phyloP scores from a whole-genome alignment of 2,329 filamentous ascomycete species.

The Metarhizium rileyi region DNA sequence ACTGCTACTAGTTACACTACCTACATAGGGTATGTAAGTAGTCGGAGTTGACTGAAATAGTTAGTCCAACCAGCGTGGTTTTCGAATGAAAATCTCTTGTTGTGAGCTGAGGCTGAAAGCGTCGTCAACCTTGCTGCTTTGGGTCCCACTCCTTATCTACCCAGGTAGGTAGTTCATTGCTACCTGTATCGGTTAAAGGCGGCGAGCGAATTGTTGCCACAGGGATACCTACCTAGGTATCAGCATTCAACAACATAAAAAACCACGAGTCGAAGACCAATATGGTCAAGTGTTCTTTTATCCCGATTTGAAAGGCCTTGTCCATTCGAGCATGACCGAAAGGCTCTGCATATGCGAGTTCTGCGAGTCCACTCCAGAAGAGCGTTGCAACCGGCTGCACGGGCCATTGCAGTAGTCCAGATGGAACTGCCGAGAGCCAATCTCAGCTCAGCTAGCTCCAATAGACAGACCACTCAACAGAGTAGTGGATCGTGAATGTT shows the following conservation, averaged over 20 bases:
- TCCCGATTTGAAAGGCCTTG: too few species aligned
- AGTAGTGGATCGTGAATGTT: constrained; percentile 2
- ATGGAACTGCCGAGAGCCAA: neutral
- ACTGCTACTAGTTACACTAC: too few species aligned
- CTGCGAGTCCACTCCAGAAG: neutral
- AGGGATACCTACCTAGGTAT: too few species aligned
- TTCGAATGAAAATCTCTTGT: neutral
- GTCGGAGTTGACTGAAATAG: too few species aligned
- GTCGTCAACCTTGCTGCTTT: neutral
- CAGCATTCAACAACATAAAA: too few species aligned
- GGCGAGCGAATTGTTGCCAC: too few species aligned
- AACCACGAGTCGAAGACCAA: too few species aligned
- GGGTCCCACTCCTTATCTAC: neutral
- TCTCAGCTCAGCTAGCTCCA: neutral
- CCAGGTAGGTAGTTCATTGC: too few species aligned
- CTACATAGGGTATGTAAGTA: too few species aligned
- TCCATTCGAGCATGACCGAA: neutral
- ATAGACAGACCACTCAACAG: neutral
- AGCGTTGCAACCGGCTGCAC: neutral
- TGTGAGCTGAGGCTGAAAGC: neutral
- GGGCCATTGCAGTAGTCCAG: neutral
- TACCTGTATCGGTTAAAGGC: too few species aligned
- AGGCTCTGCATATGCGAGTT: neutral
- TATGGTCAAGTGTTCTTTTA: too few species aligned
- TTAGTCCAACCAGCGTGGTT: neutral